Base-by-base conservation (phyloP, 306 rosid species). In the Betula pendula region DNA sequence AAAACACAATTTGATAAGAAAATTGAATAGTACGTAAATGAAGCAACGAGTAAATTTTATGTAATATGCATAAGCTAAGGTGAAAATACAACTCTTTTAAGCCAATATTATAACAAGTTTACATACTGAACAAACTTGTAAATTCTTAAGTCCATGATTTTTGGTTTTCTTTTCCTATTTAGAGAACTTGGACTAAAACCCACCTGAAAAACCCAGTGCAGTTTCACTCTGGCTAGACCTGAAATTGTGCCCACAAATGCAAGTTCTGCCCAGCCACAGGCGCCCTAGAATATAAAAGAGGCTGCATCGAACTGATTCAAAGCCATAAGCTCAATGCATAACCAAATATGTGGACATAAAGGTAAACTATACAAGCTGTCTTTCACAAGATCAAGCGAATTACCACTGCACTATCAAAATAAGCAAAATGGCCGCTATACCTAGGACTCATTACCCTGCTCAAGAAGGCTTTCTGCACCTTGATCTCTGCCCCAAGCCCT, bases 401-500 rank as follows among this genome's bases (percentile, higher is more conserved):
- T 35, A 33, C 14, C 44, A 38, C 29, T 38, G 6, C 11, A 0
- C 27, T 50, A 38, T 74, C 24, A 9, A 67, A 53, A 12, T 40
- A 75, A 48, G 40, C 20, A 6, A 40, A n/a, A 59, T 24, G 29
- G 73, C 43, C 5, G 55, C 24, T 33, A 7, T 15, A 20, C 71
- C 80, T 78, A 83, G 7, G 77, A 70, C 83, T 71, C 81, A 78
- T 52, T 70, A 74, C 74, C 75, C 22, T 13, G 68, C 75, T 85
- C 83, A 81, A 94, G 88, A 70, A 92, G 96, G 74, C 75, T 77
- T 50, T 81, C 84, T 35, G 91, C 77, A 77, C 67, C 63, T 11
- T 77, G 71, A 80, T 79, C 82, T 42, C 77, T 81, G 44, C 96
- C 91, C 87, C 89, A 76, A 70, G 97, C 98, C 77, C 87, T 94